These are phyloP conservation scores for Termitomyces sp. DNA, from an alignment of 768 basidiomycete genomes.

Conservation along the genomic window DNA sequence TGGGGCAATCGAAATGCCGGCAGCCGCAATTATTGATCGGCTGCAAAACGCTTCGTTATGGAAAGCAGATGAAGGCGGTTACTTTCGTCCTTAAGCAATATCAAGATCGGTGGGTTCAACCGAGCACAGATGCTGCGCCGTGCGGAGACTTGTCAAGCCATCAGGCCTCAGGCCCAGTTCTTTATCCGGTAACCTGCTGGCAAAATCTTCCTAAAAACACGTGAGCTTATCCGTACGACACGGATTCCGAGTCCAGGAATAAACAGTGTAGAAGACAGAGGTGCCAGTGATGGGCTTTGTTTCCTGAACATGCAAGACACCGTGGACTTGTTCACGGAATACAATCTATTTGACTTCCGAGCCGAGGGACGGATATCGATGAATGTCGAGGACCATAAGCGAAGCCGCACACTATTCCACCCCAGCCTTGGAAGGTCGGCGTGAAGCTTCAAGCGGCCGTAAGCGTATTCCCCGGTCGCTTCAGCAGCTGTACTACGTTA, in stretches of 20 bases:
- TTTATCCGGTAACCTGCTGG: slow-evolving; percentile 4
- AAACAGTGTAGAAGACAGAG: neutral
- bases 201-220: neutral
- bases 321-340: no score
- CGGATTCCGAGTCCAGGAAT: neutral
- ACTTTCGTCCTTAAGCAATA: neutral
- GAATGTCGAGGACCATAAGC: neutral
- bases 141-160: neutral
- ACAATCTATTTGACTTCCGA: neutral
- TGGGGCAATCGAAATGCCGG: slow-evolving; percentile 1
- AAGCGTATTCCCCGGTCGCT: slow-evolving; percentile 9
- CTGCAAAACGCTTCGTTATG: neutral
- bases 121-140: neutral
- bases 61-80: neutral
- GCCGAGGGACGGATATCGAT: neutral
- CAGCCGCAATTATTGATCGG: neutral
- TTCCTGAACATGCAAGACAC: neutral
- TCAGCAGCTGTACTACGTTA: slow-evolving; percentile 9
- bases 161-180: neutral
- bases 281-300: neutral
- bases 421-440: neutral
- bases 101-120: slow-evolving; percentile 1
- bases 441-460: slow-evolving; percentile 3
- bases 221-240: neutral
- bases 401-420: neutral